phyloP scores from a whole-genome alignment of 306 rosid genomes.

The Dicorynia guianensis region DNA sequence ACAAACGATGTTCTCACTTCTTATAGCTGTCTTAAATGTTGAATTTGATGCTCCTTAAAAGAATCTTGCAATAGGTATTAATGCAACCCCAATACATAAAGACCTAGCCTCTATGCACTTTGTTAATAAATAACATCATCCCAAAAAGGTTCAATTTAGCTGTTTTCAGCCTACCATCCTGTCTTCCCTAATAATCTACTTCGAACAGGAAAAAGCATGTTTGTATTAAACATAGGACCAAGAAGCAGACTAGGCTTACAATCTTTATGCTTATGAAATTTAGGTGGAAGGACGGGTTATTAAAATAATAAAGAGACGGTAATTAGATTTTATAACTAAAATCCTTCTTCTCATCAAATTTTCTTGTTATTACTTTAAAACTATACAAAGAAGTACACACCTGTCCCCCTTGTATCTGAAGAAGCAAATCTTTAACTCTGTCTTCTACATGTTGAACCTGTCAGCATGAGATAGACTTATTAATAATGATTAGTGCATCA shows the following conservation, averaged over 20 bases:
- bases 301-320: not conserved
- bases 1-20: not conserved
- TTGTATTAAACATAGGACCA: not conserved
- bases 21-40: not conserved
- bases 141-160: not conserved
- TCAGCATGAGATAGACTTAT: constrained; percentile 28
- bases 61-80: not conserved
- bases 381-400: constrained; percentile 39
- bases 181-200: not conserved
- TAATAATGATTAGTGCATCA: constrained; percentile 1
- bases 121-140: not conserved
- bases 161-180: not conserved
- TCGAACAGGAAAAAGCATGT: not conserved
- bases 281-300: not conserved
- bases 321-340: not conserved
- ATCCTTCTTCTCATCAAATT: not conserved
- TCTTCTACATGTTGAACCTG: constrained; percentile 79
- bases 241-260: not conserved
- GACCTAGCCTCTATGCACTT: not conserved
- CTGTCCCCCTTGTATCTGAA: constrained; percentile 71
- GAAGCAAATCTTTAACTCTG: constrained; percentile 69
- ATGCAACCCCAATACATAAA: not conserved
- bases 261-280: not conserved
- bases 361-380: not conserved
- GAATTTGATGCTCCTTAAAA: not conserved